These are phyloP conservation scores for Hypoxylon sp. DNA, from an alignment of 2,329 filamentous ascomycete species.

Conservation along the genomic window DNA sequence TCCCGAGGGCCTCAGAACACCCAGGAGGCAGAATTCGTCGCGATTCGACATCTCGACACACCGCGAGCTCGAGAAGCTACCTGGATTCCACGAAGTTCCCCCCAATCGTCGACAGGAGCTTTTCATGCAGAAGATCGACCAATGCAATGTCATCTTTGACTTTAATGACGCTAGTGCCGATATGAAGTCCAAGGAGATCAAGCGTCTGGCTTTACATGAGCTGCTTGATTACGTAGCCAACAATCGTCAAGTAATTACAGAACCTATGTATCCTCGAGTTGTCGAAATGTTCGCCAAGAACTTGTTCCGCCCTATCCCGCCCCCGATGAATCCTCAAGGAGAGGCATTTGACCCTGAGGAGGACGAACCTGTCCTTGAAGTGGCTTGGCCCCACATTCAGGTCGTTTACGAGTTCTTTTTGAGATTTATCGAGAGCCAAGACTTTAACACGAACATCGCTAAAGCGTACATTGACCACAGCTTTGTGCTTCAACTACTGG, in stretches of 20 bases:
- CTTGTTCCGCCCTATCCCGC: slow-evolving; percentile 95
- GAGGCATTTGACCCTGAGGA: slow-evolving; percentile 99
- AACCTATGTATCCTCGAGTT: slow-evolving; percentile 98
- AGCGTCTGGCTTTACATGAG: slow-evolving; percentile 94
- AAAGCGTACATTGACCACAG: slow-evolving; percentile 99
- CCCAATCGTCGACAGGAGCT: slow-evolving; percentile 95
- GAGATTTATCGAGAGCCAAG: slow-evolving; percentile 98
- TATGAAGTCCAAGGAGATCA: slow-evolving; percentile 99
- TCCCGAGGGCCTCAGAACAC: slow-evolving; percentile 93
- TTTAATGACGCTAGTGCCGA: slow-evolving; percentile 98
- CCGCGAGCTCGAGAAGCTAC: slow-evolving; percentile 95
- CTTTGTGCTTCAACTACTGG: slow-evolving; percentile 96
- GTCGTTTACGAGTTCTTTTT: slow-evolving; percentile 99
- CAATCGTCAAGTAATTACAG: slow-evolving; percentile 97
- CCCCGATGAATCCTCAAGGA: slow-evolving; percentile 96
- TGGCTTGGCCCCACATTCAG: slow-evolving; percentile 99
- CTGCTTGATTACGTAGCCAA: slow-evolving; percentile 98
- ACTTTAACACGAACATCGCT: slow-evolving; percentile 99
- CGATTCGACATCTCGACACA: slow-evolving; percentile 98
- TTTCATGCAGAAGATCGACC: slow-evolving; percentile 99
- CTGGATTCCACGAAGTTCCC: slow-evolving; percentile 97
- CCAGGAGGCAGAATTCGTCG: slow-evolving; percentile 96
- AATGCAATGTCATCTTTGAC: slow-evolving; percentile 99
- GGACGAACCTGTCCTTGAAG: slow-evolving; percentile 97
- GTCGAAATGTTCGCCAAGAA: slow-evolving; percentile 99